These are phyloP conservation scores for Talaromyces sp. DNA, from an alignment of 2,329 filamentous ascomycete genomes.

Conservation along the genomic window DNA sequence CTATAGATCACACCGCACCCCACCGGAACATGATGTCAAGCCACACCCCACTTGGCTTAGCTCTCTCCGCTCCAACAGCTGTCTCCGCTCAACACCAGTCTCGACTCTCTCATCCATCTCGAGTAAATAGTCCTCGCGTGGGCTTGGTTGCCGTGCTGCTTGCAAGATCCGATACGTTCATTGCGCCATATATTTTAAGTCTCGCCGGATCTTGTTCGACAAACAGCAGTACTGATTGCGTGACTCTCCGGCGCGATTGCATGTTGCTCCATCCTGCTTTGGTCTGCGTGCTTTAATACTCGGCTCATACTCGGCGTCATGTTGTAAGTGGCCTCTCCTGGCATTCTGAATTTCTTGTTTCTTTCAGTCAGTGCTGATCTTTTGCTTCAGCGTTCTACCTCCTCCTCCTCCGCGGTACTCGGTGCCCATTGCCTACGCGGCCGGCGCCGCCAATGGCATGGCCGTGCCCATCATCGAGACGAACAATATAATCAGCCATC, in stretches of 20 bases:
- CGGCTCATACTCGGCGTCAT: not conserved
- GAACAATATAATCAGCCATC: conserved; percentile 80
- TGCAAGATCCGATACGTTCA: not conserved
- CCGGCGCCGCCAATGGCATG: conserved; percentile 63
- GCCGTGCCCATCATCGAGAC: conserved; percentile 80
- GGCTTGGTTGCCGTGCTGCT: not conserved
- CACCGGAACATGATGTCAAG: not conserved
- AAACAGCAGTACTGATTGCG: not conserved
- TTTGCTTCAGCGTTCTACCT: conserved; percentile 66
- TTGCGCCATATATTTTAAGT: not conserved
- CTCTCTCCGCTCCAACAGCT: not conserved
- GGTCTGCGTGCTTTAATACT: not conserved
- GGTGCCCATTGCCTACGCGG: conserved; percentile 66
- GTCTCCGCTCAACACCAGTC: not conserved
- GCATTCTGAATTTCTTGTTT: not conserved
- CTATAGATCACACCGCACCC: no score
- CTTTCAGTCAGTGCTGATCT: not conserved
- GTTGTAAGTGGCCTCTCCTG: not conserved
- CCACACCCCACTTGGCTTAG: not conserved
- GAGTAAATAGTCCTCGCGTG: not conserved
- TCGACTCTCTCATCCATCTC: not conserved
- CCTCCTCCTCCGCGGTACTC: conserved; percentile 84
- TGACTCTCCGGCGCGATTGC: not conserved
- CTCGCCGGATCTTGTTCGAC: not conserved
- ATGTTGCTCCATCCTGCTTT: not conserved